A percentile compares a stretch with the other conserved stretches of the same genome.
Conservation (phyloP, 495 filamentous ascomycete species). For the Aspergillus ellipticus region DNA sequence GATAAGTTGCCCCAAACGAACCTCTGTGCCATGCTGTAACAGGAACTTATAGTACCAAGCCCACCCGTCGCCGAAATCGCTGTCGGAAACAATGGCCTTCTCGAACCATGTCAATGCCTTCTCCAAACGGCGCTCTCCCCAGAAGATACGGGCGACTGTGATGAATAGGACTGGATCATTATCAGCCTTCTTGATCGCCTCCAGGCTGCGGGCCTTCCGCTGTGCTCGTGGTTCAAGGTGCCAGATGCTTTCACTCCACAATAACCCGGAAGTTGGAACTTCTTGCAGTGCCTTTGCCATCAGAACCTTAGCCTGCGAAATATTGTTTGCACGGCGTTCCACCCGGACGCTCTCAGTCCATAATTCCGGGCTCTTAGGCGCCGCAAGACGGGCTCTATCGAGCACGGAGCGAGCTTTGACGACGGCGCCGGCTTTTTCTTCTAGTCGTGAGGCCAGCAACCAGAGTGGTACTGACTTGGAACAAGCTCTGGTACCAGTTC, state of each 20-base stretch:
- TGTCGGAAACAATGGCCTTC: conserved; percentile 83
- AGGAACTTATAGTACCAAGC: conserved; percentile 98
- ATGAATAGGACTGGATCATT: conserved; percentile 84
- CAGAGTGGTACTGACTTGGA: conserved; percentile 80
- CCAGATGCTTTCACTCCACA: conserved; percentile 95
- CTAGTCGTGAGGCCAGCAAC: conserved; percentile 81
- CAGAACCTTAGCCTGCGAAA: conserved; percentile 75
- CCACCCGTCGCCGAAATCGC: conserved; percentile 89
- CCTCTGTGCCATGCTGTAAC: conserved; percentile 79
- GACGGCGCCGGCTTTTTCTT: conserved; percentile 77
- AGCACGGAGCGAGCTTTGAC: conserved; percentile 92
- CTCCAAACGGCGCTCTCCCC: conserved; percentile 76
- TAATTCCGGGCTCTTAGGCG: conserved; percentile 78
- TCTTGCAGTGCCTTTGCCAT: conserved; percentile 94
- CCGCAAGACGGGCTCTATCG: conserved; percentile 80
- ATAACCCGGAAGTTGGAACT: conserved; percentile 78
- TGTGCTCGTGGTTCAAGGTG: conserved; percentile 87
- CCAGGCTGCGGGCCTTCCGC: conserved; percentile 81
- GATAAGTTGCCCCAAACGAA: conserved; percentile 20
- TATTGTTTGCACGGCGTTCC: conserved; percentile 83
- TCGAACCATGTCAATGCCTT: conserved; percentile 96
- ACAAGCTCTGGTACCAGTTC: conserved; percentile 81
- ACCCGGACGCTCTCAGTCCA: conserved; percentile 91
- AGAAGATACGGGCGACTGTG: conserved; percentile 71
- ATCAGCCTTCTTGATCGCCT: conserved; percentile 95